phyloP scores from a whole-genome alignment of 108 stramenopile genomes.

The Phaeodactylum tricornutum region DNA sequence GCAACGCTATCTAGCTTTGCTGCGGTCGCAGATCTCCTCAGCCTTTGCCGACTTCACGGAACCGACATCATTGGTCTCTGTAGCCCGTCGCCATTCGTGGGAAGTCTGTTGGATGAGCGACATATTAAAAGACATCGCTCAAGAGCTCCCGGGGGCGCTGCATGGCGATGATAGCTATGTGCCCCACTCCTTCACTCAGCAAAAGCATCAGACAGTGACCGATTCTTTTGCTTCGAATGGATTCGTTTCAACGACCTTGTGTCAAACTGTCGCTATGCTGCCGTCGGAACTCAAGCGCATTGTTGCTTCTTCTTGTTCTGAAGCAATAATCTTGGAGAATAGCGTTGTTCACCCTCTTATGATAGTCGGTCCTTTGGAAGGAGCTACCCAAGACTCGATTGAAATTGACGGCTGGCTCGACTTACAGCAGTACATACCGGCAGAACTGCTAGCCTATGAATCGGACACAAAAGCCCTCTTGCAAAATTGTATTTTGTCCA shows the following conservation, averaged over 20 bases:
- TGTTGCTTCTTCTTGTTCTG: no score
- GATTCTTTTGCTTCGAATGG: conserved; percentile 18
- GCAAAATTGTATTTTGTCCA: background rate
- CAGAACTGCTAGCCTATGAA: conserved; percentile 4
- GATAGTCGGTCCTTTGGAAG: background rate
- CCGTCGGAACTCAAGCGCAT: no score
- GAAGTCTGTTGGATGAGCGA: no score
- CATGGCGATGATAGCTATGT: conserved; percentile 19
- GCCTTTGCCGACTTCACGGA: no score
- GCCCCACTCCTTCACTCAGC: conserved; percentile 9
- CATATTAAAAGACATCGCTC: no score
- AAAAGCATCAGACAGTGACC: conserved; percentile 8
- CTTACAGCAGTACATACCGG: conserved; percentile 11
- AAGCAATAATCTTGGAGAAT: no score
- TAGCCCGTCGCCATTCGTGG: no score
- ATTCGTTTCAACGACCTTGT: conserved; percentile 6
- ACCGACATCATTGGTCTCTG: no score
- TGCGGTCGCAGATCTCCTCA: no score
- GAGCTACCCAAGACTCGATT: conserved; percentile 5
- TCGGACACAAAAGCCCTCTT: conserved; percentile 1
- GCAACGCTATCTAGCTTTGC: no score
- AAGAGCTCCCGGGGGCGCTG: conserved; percentile 12
- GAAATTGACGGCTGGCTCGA: conserved; percentile 6
- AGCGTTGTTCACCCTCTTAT: background rate
- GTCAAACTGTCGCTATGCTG: no score